A percentile compares a stretch with the other conserved stretches of the same genome.
These are phyloP conservation scores for Lachancea lanzarotensis DNA, from an alignment of 805 yeast genomes.

Conservation along the genomic window DNA sequence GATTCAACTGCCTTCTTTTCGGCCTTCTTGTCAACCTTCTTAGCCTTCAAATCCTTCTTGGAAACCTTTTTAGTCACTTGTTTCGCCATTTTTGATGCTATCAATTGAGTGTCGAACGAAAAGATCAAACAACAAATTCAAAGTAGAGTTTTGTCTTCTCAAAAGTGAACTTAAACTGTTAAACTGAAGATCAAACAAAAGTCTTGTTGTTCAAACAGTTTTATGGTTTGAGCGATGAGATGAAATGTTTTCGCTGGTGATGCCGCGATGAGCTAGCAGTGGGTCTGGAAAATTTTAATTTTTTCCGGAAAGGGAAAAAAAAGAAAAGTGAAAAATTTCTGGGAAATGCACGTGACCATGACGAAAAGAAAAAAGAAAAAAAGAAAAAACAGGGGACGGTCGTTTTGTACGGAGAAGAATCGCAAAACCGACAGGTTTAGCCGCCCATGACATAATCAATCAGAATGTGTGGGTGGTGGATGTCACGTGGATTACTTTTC, in stretches of 20 bases:
- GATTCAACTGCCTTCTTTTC: constrained; percentile 21
- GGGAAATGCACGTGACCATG: too few relatives aligned
- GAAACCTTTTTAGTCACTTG: constrained; percentile 18
- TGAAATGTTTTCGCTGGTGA: constrained; percentile 2
- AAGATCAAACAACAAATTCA: too few relatives aligned
- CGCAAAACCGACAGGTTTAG: too few relatives aligned
- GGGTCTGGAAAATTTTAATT: constrained; percentile 6
- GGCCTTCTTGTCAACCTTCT: constrained; percentile 18
- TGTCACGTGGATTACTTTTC: not conserved
- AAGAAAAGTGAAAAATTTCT: not conserved
- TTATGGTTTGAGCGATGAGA: constrained; percentile 2
- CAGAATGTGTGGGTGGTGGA: not conserved
- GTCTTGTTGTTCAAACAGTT: not conserved
- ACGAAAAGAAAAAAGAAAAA: constrained; percentile 2
- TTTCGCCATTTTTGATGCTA: constrained; percentile 8
- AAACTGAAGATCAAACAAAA: not conserved
- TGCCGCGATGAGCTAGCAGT: constrained; percentile 10
- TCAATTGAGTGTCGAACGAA: not conserved
- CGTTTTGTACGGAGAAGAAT: not conserved
- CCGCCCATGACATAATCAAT: not conserved
- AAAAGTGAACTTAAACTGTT: not conserved
- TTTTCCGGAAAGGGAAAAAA: constrained; percentile 4
- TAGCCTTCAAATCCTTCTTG: constrained; percentile 23
- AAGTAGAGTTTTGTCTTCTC: not conserved
- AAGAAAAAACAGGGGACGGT: not conserved